Base-by-base conservation (phyloP, 73 alveolate species). In the Breviolum minutum region DNA sequence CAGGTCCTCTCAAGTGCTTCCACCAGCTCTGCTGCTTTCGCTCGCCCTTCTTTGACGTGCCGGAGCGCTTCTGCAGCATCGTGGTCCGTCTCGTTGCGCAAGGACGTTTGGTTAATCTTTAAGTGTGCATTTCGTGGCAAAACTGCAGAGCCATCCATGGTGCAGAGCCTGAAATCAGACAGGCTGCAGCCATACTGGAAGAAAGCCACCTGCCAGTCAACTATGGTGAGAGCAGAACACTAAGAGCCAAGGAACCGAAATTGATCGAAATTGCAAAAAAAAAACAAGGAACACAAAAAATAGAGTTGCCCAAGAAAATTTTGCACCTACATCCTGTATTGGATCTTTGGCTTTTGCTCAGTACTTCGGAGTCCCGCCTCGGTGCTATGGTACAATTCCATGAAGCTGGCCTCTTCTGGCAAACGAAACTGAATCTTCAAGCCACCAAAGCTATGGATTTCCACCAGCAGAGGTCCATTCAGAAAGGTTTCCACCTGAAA, bases 371-470 rank as follows among this genome's bases (percentile, higher is more conserved):
- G 13, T 11, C 27, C 63, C 63, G 29, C 95, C 82, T 68, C 95
- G 32, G 83, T 87, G 82, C 82, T 70, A 30, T 87, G 95, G 95
- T 87, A 87, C 30, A 87, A 66, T 82, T 87, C 95, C 54, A 17
- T 24, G 24, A 68, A 87, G 83, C 83, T 87, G 79, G 82, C 82
- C 11, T 27, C 64, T 20, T 29, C 95, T 2, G 83, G 95, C 63
- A 87, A 17, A 30, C 64, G 95, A 48, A 87, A 87, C 95, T 87
- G 82, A 64, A 87, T 63, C 63, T n/a, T 22, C 66, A 24, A 22
- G 61, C 40, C 62, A 17, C 94, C 95, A 24, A 87, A 27, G 66
- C 82, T 63, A 6, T 64, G 82, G 24, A 87, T 24, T 66, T 87
- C 95, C 83, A 87, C 83, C 32, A 63, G 95, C 66, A 87, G n/a